phyloP scores from a whole-genome alignment of 148 eudicot species.

The Camellia lanceoleosa region DNA sequence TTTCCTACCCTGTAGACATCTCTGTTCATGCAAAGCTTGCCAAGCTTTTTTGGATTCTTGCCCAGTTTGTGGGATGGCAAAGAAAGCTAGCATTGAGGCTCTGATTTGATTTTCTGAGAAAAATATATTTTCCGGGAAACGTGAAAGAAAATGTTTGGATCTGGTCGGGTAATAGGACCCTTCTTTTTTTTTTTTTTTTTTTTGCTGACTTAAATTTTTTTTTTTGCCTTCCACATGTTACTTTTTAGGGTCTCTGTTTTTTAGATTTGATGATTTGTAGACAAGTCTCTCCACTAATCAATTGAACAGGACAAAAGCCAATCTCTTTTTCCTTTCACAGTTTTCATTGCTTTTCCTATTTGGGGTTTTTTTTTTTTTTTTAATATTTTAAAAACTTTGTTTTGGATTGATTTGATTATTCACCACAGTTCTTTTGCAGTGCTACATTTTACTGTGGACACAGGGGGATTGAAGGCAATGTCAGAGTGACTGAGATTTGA shows the following conservation, averaged over 20 bases:
- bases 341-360: slow-evolving; percentile 7
- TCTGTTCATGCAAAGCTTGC: slow-evolving; percentile 63
- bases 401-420: slow-evolving; percentile 15
- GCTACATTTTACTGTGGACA: slow-evolving; percentile 4
- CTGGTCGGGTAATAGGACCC: neutral
- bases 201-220: neutral
- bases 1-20: slow-evolving; percentile 72
- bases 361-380: neutral
- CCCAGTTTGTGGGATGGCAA: slow-evolving; percentile 63
- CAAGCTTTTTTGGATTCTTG: slow-evolving; percentile 53
- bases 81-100: slow-evolving; percentile 56
- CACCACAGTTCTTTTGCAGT: neutral
- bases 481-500: neutral
- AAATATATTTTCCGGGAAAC: slow-evolving; percentile 9
- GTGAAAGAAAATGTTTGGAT: neutral
- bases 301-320: slow-evolving; percentile 13
- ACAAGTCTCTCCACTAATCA: neutral
- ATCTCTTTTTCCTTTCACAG: neutral
- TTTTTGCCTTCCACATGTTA: neutral
- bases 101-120: slow-evolving; percentile 32
- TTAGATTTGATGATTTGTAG: slow-evolving; percentile 9
- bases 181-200: neutral
- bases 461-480: neutral
- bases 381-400: neutral
- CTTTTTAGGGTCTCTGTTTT: neutral